Percentiles rank a stretch among this genome's conserved stretches.
Evolutionary conservation across 1,284 basidiomycete species (phyloP).

Genomic region (Cryptococcus amylolentus): DNA sequence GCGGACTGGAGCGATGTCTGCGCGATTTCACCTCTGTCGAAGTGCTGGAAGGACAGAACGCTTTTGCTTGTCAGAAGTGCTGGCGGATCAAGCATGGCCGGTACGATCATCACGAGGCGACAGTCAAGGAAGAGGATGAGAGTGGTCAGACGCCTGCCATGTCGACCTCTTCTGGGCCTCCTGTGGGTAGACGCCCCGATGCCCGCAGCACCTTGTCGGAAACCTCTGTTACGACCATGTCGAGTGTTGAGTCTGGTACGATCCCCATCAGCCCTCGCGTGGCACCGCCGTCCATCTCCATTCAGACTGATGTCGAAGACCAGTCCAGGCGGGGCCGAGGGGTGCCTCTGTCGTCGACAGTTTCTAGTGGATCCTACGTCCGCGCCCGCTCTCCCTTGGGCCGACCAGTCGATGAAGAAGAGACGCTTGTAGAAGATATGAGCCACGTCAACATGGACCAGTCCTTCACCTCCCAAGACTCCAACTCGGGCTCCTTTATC

Average conservation of each 20-base stretch:
- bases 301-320: background rate
- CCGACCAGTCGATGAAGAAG: slow-evolving; percentile 17
- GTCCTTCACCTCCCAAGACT: slow-evolving; percentile 1
- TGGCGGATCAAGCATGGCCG: slow-evolving; percentile 63
- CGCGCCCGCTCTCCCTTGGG: slow-evolving; percentile 40
- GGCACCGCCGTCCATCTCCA: slow-evolving; percentile 21
- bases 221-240: background rate
- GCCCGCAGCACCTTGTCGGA: background rate
- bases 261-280: background rate
- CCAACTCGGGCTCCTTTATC: background rate
- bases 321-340: background rate
- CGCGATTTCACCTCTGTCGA: slow-evolving; percentile 85
- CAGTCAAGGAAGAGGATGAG: slow-evolving; percentile 47
- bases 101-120: slow-evolving; percentile 25
- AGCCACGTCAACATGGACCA: slow-evolving; percentile 4
- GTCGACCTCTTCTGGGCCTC: background rate
- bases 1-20: slow-evolving; percentile 60
- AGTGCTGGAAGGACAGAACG: slow-evolving; percentile 86
- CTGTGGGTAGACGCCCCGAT: background rate
- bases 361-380: slow-evolving; percentile 1
- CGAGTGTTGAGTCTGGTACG: background rate
- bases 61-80: slow-evolving; percentile 85
- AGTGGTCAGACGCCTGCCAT: background rate
- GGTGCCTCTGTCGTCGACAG: too few relatives aligned
- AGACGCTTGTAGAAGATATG: slow-evolving; percentile 8